Conservation (phyloP, 1,284 basidiomycete genomes). For the Leccinum pachyderme region DNA sequence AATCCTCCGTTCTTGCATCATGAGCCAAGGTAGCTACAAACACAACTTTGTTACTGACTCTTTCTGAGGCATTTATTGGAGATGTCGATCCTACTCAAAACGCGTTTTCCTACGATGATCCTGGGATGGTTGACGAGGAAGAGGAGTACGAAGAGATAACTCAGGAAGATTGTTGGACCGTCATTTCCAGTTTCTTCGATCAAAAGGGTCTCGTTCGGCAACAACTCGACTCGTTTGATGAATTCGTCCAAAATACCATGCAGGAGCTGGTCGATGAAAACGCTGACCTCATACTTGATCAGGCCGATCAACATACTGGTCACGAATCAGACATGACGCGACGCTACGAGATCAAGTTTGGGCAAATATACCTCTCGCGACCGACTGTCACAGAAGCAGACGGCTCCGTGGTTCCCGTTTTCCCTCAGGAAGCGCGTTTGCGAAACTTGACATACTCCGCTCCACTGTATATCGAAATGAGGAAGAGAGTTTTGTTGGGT, state of each 20-base stretch:
- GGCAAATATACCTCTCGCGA: constrained; percentile 95
- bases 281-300: constrained; percentile 90
- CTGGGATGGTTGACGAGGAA: constrained; percentile 59
- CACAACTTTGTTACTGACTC: constrained; percentile 20
- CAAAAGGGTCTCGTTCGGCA: constrained; percentile 98
- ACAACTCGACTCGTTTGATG: constrained; percentile 98
- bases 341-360: constrained; percentile 96
- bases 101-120: constrained; percentile 55
- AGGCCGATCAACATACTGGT: constrained; percentile 93
- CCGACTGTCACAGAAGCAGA: constrained; percentile 96
- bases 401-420: constrained; percentile 89
- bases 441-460: constrained; percentile 96
- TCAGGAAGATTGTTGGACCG: constrained; percentile 93
- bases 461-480: constrained; percentile 96
- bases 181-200: constrained; percentile 95
- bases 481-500: constrained; percentile 80
- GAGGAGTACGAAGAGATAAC: constrained; percentile 76
- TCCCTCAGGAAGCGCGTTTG: constrained; percentile 96
- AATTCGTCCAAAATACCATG: constrained; percentile 99
- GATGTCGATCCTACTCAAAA: constrained; percentile 49
- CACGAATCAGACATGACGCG: constrained; percentile 78
- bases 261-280: constrained; percentile 99
- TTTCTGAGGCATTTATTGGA: constrained; percentile 34
- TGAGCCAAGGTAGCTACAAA: constrained; percentile 46
- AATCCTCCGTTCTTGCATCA: constrained; percentile 7